Percentiles rank a stretch among this genome's conserved stretches.
phyloP scores from a whole-genome alignment of 495 filamentous ascomycete genomes.

The Tricharina praecox region DNA sequence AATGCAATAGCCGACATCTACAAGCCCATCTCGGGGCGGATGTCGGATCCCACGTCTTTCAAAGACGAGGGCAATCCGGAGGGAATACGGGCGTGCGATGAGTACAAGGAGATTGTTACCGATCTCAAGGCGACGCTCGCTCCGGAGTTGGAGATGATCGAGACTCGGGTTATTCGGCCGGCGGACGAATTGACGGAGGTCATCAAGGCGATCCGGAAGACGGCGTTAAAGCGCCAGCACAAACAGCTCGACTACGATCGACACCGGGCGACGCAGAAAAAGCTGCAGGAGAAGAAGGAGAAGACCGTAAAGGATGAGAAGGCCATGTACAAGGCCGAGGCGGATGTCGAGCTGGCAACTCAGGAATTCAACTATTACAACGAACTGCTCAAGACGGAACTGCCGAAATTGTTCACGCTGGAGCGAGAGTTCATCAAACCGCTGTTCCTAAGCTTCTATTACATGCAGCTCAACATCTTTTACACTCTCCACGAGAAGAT shows the following conservation, averaged over 20 bases:
- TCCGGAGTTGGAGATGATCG: slow-evolving; percentile 96
- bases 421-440: slow-evolving; percentile 94
- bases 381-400: slow-evolving; percentile 83
- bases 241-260: slow-evolving; percentile 96
- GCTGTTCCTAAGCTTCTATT: slow-evolving; percentile 98
- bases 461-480: slow-evolving; percentile 99
- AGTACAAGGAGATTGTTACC: slow-evolving; percentile 82
- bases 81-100: slow-evolving; percentile 86
- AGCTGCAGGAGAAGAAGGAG: slow-evolving; percentile 94
- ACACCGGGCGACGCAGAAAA: slow-evolving; percentile 65
- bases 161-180: slow-evolving; percentile 76
- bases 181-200: slow-evolving; percentile 88
- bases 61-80: slow-evolving; percentile 74
- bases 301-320: slow-evolving; percentile 94
- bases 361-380: slow-evolving; percentile 97
- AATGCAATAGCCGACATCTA: slow-evolving; percentile 91
- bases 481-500: slow-evolving; percentile 97
- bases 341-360: slow-evolving; percentile 75
- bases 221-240: slow-evolving; percentile 76
- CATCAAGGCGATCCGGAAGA: slow-evolving; percentile 86
- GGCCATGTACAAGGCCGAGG: slow-evolving; percentile 87
- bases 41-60: slow-evolving; percentile 80
- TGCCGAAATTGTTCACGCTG: slow-evolving; percentile 81
- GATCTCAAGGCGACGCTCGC: slow-evolving; percentile 76
- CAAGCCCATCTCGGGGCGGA: slow-evolving; percentile 88